Conservation (phyloP, 1,284 basidiomycete species). For the Ceratobasidium sp. region DNA sequence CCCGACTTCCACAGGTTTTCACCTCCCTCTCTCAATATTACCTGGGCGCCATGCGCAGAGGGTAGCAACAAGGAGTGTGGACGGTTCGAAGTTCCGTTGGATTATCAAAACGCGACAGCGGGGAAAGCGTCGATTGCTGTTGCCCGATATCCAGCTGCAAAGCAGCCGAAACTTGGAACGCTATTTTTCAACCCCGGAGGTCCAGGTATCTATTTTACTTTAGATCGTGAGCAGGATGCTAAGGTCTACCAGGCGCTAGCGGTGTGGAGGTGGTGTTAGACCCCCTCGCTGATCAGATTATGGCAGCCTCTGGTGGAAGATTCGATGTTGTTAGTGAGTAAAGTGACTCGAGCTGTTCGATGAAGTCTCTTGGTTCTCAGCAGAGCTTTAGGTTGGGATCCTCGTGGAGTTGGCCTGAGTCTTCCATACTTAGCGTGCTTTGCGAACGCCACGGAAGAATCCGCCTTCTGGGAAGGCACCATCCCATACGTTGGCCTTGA, state of each 20-base stretch:
- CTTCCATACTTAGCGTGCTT: constrained; percentile 37
- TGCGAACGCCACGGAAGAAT: constrained; percentile 1
- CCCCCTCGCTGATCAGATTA: neutral
- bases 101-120: constrained; percentile 31
- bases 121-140: constrained; percentile 39
- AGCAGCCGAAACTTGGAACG: constrained; percentile 30
- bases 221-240: neutral
- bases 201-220: neutral
- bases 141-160: constrained; percentile 9
- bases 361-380: neutral
- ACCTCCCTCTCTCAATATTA: neutral
- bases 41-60: neutral
- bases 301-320: neutral
- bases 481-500: constrained; percentile 46
- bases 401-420: constrained; percentile 19
- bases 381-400: constrained; percentile 5
- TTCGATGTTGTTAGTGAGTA: constrained; percentile 14
- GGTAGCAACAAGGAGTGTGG: constrained; percentile 6
- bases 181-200: constrained; percentile 46
- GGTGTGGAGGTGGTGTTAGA: too few relatives aligned
- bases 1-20: constrained; percentile 9
- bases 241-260: neutral
- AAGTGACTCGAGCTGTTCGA: too few relatives aligned
- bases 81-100: constrained; percentile 44
- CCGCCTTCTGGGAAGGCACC: constrained; percentile 36